Evolutionary conservation across 2,329 filamentous ascomycete genomes (phyloP), one percentile per base, ranked within the genome.

Genomic region (Phaeophleospora eucalypticola): DNA sequence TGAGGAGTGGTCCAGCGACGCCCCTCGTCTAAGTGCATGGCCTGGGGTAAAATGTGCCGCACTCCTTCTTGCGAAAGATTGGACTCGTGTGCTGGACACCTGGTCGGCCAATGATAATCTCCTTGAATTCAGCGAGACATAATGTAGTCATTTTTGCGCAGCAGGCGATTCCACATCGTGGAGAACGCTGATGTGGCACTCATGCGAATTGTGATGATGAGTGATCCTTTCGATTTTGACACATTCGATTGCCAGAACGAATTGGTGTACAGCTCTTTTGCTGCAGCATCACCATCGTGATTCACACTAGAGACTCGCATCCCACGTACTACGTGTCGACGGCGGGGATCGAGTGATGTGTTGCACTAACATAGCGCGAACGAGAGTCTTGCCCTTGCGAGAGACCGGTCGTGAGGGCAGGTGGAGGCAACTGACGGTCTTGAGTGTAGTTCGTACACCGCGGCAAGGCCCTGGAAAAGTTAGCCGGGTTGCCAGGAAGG

Each of bases 401-500:
- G 24, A 29, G n/a, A 15, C 36, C 15, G 45, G 34, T 16, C 21
- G 36, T 32, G 36, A 36, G 10, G 37, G 46, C 16, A 49, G 34
- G 8, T 18, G 32, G 43, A 49, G 46, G 46, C 46, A 33, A 45
- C 21, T 49, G 46, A 44, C 46, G 46, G 46, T 36, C 17, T 34
- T 7, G 24, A 21, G 32, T 8, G 16, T 12, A 12, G 24, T 12
- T 12, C 12, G 24, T 29, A 29, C 7, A 29, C 24, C 12, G 24
- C 24, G 24, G 24, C 24, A 29, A 29, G 7, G 6, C 24, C 24
- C 7, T 29, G 6, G 7, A 29, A 6, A 6, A 12, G 24, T 7
- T 12, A 7, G 24, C 24, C 24, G 24, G 24, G 24, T 7, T 29
- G 12, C 24, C 24, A 29, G 24, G 6, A 29, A 29, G 6, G 24